These are phyloP conservation scores for Coemansia sp. DNA, from an alignment of 192 early-diverging fungal genomes.

Conservation along the genomic window DNA sequence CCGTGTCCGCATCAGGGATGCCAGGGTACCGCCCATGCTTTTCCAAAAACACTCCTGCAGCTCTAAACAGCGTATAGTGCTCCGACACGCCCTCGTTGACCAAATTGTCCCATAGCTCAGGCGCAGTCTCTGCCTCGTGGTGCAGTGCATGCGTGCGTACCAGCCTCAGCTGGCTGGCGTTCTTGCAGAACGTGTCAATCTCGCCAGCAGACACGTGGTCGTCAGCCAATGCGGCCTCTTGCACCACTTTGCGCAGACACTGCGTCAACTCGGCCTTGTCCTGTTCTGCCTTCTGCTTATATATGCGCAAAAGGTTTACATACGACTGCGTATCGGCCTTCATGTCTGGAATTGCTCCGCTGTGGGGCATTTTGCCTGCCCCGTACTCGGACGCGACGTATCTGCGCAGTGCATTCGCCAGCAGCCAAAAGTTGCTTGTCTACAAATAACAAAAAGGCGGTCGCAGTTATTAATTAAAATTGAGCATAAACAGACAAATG, in stretches of 20 bases:
- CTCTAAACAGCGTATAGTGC: constrained; percentile 38
- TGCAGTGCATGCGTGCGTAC: constrained; percentile 47
- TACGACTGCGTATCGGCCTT: constrained; percentile 90
- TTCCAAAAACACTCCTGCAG: constrained; percentile 17
- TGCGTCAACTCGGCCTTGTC: constrained; percentile 57
- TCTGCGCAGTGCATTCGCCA: constrained; percentile 70
- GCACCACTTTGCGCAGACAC: constrained; percentile 53
- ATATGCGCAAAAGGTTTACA: constrained; percentile 79
- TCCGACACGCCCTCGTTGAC: constrained; percentile 10
- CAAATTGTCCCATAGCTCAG: neutral
- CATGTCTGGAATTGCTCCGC: constrained; percentile 93
- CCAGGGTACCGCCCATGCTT: constrained; percentile 28
- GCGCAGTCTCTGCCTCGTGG: constrained; percentile 14
- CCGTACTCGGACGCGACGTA: constrained; percentile 71
- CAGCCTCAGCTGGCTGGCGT: constrained; percentile 66
- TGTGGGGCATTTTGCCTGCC: constrained; percentile 71
- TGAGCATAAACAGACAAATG: neutral
- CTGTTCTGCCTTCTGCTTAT: constrained; percentile 73
- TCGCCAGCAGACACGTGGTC: constrained; percentile 61
- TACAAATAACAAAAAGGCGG: constrained; percentile 3
- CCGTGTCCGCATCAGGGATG: neutral
- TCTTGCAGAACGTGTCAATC: constrained; percentile 82
- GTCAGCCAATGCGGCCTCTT: constrained; percentile 47
- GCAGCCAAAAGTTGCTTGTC: constrained; percentile 77
- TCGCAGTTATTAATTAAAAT: constrained; percentile 15